A percentile compares a stretch with the other conserved stretches of the same genome.
phyloP scores from a whole-genome alignment of 2,329 filamentous ascomycete species.

The Rachicladosporium sp. region DNA sequence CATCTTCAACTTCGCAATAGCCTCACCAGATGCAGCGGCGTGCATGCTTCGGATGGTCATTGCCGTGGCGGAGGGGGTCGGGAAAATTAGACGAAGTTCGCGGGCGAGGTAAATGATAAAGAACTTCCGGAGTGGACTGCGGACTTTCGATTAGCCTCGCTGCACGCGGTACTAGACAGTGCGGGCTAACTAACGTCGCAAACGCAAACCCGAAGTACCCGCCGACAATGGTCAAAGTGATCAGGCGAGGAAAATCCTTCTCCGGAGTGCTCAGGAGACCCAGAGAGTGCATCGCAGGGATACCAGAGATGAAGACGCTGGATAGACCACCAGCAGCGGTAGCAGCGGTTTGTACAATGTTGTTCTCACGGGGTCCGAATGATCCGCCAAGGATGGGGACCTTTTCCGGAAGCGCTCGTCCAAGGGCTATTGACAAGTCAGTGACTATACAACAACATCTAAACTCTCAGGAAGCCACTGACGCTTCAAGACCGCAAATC shows the following conservation, averaged over 20 bases:
- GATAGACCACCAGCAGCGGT: constrained; percentile 48
- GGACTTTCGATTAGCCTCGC: no score
- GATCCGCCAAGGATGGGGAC: constrained; percentile 41
- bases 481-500: constrained; percentile 47
- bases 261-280: constrained; percentile 38
- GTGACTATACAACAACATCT: no score
- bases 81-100: constrained; percentile 48
- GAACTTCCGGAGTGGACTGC: no score
- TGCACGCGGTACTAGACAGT: no score
- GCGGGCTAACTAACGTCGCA: no score
- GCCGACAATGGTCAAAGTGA: constrained; percentile 49
- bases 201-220: constrained; percentile 55
- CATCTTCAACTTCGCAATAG: constrained; percentile 44
- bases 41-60: constrained; percentile 54
- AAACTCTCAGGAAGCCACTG: no score
- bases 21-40: constrained; percentile 39
- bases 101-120: constrained; percentile 55
- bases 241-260: constrained; percentile 45
- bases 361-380: constrained; percentile 52
- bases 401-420: constrained; percentile 33
- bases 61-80: constrained; percentile 47
- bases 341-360: constrained; percentile 48
- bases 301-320: constrained; percentile 46
- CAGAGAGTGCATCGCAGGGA: constrained; percentile 49
- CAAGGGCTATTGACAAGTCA: constrained; percentile 25